Evolutionary conservation across 78 protist genomes (phyloP), one percentile per base, ranked within the genome.

Genomic region (Polysphondylium violaceum): DNA sequence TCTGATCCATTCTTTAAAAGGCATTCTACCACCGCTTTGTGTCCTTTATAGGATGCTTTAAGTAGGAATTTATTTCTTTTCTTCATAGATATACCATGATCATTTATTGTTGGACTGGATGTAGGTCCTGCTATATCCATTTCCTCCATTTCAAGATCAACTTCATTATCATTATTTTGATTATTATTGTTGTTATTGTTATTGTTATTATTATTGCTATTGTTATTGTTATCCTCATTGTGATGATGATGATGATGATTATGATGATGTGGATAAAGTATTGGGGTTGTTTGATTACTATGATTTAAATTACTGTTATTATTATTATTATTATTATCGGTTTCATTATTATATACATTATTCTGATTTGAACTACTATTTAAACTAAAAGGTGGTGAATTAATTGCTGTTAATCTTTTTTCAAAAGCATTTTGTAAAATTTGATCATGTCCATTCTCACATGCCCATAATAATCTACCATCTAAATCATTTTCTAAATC

Each of bases 401-500:
- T 60, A 61, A 27, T n/a, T 0, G 58, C 55, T 21, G 21, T 78
- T 17, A 55, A 44, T 65, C 73, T 83, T 63, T 83, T 67, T 29
- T 69, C 79, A 44, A 83, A 83, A 21, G 72, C 67, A 59, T 79
- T 51, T 43, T 67, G 79, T 16, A 83, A 43, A 7, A 83, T 44
- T 69, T 83, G 91, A 33, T 83, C 81, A 59, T 83, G 91, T 1
- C 91, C 91, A 83, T 83, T 83, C 33, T 83, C 91, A 33, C 91
- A 83, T 58, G 91, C 91, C 91, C 91, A 83, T 19, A 83, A 44
- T 56, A 83, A 29, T 43, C 69, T 83, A 43, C 6, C 35, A 55
- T 83, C 91, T 36, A 74, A 59, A 58, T 51, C 64, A 9, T 55
- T 29, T 27, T 83, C 91, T 58, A 69, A 83, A 21, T 67, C 79